Conservation (phyloP, 768 basidiomycete species). For the Tephrocybe sp. region DNA sequence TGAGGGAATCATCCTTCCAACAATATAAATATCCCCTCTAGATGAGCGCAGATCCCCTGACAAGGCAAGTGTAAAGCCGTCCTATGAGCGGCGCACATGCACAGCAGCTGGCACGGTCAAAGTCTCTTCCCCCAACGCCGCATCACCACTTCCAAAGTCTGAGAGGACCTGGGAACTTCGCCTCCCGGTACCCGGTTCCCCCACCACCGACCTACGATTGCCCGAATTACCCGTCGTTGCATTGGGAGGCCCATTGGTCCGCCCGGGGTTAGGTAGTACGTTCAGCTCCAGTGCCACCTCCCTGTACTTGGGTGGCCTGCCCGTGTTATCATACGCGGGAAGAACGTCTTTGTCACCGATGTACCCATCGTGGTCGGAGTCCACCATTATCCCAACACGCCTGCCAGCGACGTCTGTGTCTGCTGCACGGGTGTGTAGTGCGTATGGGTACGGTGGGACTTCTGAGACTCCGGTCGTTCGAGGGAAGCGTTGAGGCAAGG, state of each 20-base stretch:
- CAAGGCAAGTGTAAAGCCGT: background rate
- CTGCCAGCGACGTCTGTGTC: constrained; percentile 44
- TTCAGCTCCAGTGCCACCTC: constrained; percentile 20
- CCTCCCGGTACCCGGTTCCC: background rate
- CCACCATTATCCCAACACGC: constrained; percentile 18
- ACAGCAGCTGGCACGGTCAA: constrained; percentile 5
- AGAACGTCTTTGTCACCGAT: constrained; percentile 43
- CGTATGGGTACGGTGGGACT: constrained; percentile 17
- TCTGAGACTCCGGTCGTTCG: constrained; percentile 23
- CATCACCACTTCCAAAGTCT: background rate
- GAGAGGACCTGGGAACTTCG: background rate
- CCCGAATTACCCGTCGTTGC: background rate
- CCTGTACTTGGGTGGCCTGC: constrained; percentile 47
- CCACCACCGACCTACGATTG: background rate
- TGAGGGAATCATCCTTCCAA: background rate
- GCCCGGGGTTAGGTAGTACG: background rate
- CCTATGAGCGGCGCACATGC: background rate
- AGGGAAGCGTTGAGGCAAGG: constrained; percentile 13
- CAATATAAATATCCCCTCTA: background rate
- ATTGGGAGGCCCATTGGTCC: background rate
- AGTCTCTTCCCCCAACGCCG: background rate
- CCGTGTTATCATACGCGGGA: constrained; percentile 45
- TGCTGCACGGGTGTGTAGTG: constrained; percentile 27
- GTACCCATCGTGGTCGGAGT: constrained; percentile 28
- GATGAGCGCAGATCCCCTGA: background rate